A percentile compares a stretch with the other conserved stretches of the same genome.
phyloP scores from a whole-genome alignment of 495 filamentous ascomycete genomes.

The Lasiosphaeriaceae sp. region DNA sequence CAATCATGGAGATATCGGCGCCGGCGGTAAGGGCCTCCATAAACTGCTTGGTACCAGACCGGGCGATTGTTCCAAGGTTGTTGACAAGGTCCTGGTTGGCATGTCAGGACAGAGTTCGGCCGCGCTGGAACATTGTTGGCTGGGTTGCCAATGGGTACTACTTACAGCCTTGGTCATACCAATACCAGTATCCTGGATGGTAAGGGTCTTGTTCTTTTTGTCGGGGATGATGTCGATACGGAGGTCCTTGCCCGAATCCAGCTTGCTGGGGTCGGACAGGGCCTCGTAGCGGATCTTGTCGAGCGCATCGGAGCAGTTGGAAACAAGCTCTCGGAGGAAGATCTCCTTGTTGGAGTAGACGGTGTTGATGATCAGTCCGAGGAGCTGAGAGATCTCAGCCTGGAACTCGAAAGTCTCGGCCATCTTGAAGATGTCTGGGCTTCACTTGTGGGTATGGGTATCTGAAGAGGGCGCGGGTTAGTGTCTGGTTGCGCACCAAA shows the following conservation, averaged over 20 bases:
- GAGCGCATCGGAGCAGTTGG: slow-evolving; percentile 95
- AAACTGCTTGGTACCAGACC: slow-evolving; percentile 99
- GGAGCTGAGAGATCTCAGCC: slow-evolving; percentile 99
- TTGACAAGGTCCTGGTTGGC: slow-evolving; percentile 84
- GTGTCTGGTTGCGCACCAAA: background rate
- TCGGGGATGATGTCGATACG: slow-evolving; percentile 97
- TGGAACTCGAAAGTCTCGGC: slow-evolving; percentile 99
- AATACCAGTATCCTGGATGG: slow-evolving; percentile 95
- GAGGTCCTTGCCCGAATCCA: slow-evolving; percentile 94
- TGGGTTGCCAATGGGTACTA: slow-evolving; percentile 22
- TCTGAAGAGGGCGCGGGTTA: slow-evolving; percentile 15
- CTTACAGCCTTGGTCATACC: slow-evolving; percentile 99
- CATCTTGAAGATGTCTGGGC: slow-evolving; percentile 55
- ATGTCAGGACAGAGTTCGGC: slow-evolving; percentile 18
- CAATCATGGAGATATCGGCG: slow-evolving; percentile 99
- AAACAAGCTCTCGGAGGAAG: slow-evolving; percentile 96
- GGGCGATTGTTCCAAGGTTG: slow-evolving; percentile 99
- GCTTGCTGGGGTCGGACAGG: slow-evolving; percentile 93
- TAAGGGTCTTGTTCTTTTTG: slow-evolving; percentile 94
- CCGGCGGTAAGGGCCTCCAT: slow-evolving; percentile 98
- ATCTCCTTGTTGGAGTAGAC: slow-evolving; percentile 99
- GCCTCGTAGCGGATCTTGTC: slow-evolving; percentile 99
- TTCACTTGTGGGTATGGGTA: slow-evolving; percentile 16
- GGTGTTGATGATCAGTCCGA: slow-evolving; percentile 99
- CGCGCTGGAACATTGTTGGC: too few relatives aligned